Conservation (phyloP, 2,329 filamentous ascomycete species). For the Pyrenophora seminiperda region DNA sequence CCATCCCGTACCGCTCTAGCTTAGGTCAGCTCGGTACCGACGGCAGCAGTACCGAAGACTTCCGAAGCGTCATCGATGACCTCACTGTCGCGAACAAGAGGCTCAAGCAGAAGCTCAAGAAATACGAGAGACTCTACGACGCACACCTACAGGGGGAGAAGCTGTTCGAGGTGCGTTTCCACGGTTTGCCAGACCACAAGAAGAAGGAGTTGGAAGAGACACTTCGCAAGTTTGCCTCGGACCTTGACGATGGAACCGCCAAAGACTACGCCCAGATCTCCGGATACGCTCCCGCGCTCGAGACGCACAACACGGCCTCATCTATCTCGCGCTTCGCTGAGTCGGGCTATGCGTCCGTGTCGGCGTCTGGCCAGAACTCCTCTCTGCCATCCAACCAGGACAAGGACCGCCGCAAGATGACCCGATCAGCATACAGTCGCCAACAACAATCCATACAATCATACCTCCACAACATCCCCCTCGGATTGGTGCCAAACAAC, state of each 20-base stretch:
- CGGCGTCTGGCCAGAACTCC: constrained; percentile 54
- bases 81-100: constrained; percentile 83
- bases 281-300: constrained; percentile 55
- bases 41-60: constrained; percentile 72
- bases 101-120: constrained; percentile 73
- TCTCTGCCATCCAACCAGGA: constrained; percentile 45
- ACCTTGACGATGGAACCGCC: constrained; percentile 55
- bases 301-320: constrained; percentile 63
- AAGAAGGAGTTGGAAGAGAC: constrained; percentile 77
- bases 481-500: constrained; percentile 67
- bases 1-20: constrained; percentile 36
- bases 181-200: constrained; percentile 72
- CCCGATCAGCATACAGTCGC: constrained; percentile 39
- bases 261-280: constrained; percentile 28
- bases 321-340: constrained; percentile 58
- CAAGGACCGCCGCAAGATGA: constrained; percentile 35
- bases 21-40: constrained; percentile 52
- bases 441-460: constrained; percentile 64
- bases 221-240: constrained; percentile 71
- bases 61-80: constrained; percentile 83
- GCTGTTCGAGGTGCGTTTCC: constrained; percentile 81
- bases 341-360: constrained; percentile 68
- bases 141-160: constrained; percentile 74
- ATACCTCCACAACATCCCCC: constrained; percentile 74
- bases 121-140: constrained; percentile 70